A percentile compares a stretch with the other conserved stretches of the same genome.
Conservation (phyloP, 768 basidiomycete genomes). For the Neoboletus brunneissimus region DNA sequence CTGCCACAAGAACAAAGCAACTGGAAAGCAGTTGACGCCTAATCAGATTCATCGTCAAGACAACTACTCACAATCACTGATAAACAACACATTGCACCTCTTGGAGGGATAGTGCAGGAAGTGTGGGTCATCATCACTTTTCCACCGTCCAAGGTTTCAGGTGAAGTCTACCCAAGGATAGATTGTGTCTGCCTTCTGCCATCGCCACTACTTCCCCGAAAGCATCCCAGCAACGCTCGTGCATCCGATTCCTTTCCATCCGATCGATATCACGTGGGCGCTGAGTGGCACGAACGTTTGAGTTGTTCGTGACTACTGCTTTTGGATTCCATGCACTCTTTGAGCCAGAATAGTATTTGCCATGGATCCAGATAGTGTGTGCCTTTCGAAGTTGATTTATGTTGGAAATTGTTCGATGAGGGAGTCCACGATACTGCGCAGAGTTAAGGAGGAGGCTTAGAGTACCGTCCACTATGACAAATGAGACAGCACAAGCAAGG, state of each 20-base stretch:
- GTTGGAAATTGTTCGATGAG: conserved; percentile 60
- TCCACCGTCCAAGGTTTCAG: conserved; percentile 27
- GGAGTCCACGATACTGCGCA: conserved; percentile 57
- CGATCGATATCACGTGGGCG: conserved; percentile 17
- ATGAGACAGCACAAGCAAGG: conserved; percentile 6
- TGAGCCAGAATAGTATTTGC: conserved; percentile 18
- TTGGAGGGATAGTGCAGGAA: not conserved
- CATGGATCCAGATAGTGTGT: conserved; percentile 25
- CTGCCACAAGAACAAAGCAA: conserved; percentile 3
- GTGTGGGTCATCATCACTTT: conserved; percentile 2
- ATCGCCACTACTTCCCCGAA: conserved; percentile 54
- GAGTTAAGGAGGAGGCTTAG: conserved; percentile 60
- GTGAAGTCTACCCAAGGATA: conserved; percentile 50
- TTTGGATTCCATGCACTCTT: conserved; percentile 41
- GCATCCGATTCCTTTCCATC: conserved; percentile 29
- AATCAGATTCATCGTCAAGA: not conserved
- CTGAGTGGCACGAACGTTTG: conserved; percentile 10
- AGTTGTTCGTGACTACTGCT: conserved; percentile 24
- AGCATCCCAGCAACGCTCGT: conserved; percentile 42
- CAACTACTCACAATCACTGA: conserved; percentile 6
- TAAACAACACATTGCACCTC: not conserved
- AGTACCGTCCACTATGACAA: conserved; percentile 62
- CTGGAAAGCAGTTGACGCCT: not conserved
- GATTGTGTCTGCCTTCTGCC: conserved; percentile 52
- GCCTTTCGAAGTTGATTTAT: conserved; percentile 34